phyloP scores from a whole-genome alignment of 2,329 filamentous ascomycete species.

The Lasiodiplodia sp. region DNA sequence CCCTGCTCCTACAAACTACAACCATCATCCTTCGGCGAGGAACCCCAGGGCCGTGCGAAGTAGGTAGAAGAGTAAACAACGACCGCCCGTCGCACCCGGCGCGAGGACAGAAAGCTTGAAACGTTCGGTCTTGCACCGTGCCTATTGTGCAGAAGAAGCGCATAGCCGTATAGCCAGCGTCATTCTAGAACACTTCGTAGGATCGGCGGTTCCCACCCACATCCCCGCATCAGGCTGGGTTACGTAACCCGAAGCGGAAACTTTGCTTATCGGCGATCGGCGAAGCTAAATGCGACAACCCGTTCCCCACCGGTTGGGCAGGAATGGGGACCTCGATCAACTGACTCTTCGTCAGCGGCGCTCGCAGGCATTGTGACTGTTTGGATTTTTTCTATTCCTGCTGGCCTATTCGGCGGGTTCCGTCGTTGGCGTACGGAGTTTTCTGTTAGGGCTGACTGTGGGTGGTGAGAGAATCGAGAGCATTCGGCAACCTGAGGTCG shows the following conservation, averaged over 20 bases:
- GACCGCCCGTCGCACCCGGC: not conserved
- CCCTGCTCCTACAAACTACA: not conserved
- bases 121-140: not conserved
- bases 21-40: not conserved
- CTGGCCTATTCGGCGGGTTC: not conserved
- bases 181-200: not conserved
- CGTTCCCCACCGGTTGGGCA: conserved; percentile 22
- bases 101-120: not conserved
- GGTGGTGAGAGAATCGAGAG: not conserved
- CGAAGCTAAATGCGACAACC: conserved; percentile 20
- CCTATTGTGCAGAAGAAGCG: not conserved
- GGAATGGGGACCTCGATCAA: not conserved
- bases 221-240: conserved; percentile 5
- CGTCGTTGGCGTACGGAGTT: not conserved
- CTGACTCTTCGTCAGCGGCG: conserved; percentile 4
- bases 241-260: conserved; percentile 17
- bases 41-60: not conserved
- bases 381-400: not conserved
- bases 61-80: not conserved
- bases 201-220: conserved; percentile 4
- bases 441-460: not conserved
- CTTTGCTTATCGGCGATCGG: conserved; percentile 6
- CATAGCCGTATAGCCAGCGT: not conserved
- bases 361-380: not conserved
- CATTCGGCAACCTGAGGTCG: not conserved